phyloP scores from a whole-genome alignment of 2,329 filamentous ascomycete genomes.

The Blastomyces parvus region DNA sequence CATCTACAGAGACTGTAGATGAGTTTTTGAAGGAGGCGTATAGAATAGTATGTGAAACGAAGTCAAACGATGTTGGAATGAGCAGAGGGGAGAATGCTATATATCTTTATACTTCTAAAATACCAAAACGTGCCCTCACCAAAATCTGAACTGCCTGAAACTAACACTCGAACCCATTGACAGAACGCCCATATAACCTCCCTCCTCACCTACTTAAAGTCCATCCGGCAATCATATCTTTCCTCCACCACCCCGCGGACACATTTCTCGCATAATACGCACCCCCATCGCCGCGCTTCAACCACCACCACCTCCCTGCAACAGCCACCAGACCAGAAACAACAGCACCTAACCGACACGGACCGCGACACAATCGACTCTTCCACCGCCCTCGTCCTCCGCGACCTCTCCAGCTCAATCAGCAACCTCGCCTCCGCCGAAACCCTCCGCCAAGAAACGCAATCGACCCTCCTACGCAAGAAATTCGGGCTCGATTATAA shows the following conservation, averaged over 20 bases:
- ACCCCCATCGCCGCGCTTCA: slow-evolving; percentile 34
- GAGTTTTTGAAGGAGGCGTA: slow-evolving; percentile 91
- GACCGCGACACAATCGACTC: slow-evolving; percentile 82
- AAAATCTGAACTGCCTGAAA: background rate
- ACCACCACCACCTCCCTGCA: slow-evolving; percentile 21
- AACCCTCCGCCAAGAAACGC: slow-evolving; percentile 67
- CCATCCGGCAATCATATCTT: slow-evolving; percentile 83
- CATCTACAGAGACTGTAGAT: slow-evolving; percentile 47
- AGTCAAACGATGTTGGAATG: background rate
- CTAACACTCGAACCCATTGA: background rate
- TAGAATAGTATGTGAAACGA: slow-evolving; percentile 58
- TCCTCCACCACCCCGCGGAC: slow-evolving; percentile 62
- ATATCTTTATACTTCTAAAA: too few relatives aligned
- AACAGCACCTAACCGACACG: slow-evolving; percentile 61
- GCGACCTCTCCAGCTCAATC: slow-evolving; percentile 75
- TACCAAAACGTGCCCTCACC: background rate
- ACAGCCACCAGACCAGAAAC: slow-evolving; percentile 32
- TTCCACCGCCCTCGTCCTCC: slow-evolving; percentile 74
- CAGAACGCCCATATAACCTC: slow-evolving; percentile 79
- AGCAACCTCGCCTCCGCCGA: slow-evolving; percentile 71
- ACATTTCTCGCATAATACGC: slow-evolving; percentile 30
- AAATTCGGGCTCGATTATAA: slow-evolving; percentile 50
- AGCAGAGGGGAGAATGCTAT: background rate
- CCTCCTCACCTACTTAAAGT: slow-evolving; percentile 67
- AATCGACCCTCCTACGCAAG: slow-evolving; percentile 59